Evolutionary conservation across 2,329 filamentous ascomycete genomes (phyloP), one percentile per base, ranked within the genome.

Genomic region (Graphilbum fragrans): DNA sequence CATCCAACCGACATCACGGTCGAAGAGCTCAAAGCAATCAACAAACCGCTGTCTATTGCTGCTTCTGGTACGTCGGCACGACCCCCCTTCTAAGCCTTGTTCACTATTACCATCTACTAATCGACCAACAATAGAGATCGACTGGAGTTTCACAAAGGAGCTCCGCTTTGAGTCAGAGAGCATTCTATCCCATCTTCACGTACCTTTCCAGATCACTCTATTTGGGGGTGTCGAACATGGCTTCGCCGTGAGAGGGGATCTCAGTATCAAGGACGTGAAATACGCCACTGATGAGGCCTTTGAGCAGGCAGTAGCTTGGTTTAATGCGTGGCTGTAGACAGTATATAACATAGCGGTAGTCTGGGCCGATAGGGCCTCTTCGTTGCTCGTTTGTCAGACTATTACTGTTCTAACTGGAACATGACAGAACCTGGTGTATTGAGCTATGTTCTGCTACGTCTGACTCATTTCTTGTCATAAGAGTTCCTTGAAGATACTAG

Each of bases 261-360:
- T 70, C 25, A 69, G 53, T 46, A 69, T 77, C 47, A 70, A 69
- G 56, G 48, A 64, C 36, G 58, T 73, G 53, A 77, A 72, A 57
- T 90, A 72, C 52, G 80, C 82, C 31, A 88, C 86, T 70, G 83
- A 93, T 62, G 76, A 82, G 61, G 85, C 86, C 5, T 92, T 92
- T 56, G 53, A 69, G 48, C 86, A 92, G 67, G 84, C 84, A 29
- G 67, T 87, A 39, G 58, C 66, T 40, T 93, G 86, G 86, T 87
- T 93, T 50, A 71, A 83, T 50, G 66, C 77, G 58, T 67, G 72
- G 56, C 56, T 82, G 46, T 37, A 32, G 21, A 35, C 7, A 35
- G 23, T 27, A n/a, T n/a, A n/a, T n/a, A n/a, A n/a, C n/a, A n/a
- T n/a, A n/a, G n/a, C n/a, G n/a, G n/a, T n/a, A n/a, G n/a, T n/a